phyloP scores from a whole-genome alignment of 257 asterid species.

The Nicotiana undulata region DNA sequence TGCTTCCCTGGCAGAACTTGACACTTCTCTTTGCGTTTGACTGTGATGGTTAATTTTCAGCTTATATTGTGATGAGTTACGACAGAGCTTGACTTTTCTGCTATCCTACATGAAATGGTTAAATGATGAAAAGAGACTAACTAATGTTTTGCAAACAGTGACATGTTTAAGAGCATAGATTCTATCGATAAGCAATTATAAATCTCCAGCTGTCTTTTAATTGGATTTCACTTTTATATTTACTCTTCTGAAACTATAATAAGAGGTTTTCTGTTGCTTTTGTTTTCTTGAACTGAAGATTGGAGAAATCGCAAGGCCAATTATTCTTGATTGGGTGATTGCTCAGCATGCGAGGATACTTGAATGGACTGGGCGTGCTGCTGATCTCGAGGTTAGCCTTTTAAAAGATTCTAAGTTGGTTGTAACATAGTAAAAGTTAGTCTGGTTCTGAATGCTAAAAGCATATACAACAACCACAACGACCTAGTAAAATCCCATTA shows the following conservation, averaged over 20 bases:
- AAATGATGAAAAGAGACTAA: neutral
- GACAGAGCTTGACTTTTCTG: neutral
- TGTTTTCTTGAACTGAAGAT: constrained; percentile 38
- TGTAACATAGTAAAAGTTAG: neutral
- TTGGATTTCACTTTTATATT: neutral
- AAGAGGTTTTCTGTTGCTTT: constrained; percentile 17
- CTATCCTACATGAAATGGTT: neutral
- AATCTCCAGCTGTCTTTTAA: neutral
- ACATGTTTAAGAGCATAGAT: neutral
- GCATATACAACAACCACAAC: too few species aligned
- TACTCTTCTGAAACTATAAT: neutral
- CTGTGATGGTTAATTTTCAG: neutral
- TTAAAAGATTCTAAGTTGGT: neutral
- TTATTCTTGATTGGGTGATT: constrained; percentile 94
- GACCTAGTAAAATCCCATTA: too few species aligned
- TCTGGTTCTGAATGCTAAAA: neutral
- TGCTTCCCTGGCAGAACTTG: neutral
- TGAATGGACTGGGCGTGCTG: constrained; percentile 96
- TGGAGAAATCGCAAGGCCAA: constrained; percentile 66
- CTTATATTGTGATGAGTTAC: neutral
- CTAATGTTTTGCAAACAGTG: neutral
- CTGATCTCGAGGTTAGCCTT: constrained; percentile 77
- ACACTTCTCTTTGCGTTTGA: neutral
- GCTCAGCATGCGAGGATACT: constrained; percentile 77
- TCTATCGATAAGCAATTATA: neutral